A percentile compares a stretch with the other conserved stretches of the same genome.
Evolutionary conservation across 176 grass and related monocot species (phyloP).

Genomic region (Dendrocalamus sinicus): DNA sequence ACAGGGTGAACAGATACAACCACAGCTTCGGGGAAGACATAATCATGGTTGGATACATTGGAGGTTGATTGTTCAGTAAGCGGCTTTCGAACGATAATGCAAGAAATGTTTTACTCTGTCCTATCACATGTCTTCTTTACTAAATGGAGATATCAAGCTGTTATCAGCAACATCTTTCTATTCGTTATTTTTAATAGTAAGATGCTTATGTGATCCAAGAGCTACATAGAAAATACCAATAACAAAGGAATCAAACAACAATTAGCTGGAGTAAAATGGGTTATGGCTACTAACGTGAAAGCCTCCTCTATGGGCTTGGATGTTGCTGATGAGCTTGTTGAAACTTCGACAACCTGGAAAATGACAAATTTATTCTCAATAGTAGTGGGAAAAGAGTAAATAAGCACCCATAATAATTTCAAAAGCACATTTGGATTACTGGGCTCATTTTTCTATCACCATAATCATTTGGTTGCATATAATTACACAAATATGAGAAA

Average conservation of each 20-base stretch:
- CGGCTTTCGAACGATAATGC: background rate
- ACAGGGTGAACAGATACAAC: background rate
- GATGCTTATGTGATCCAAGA: background rate
- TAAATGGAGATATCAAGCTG: background rate
- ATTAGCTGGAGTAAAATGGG: conserved; percentile 9
- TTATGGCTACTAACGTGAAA: conserved; percentile 55
- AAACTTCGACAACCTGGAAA: conserved; percentile 90
- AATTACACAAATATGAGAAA: background rate
- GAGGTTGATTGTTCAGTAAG: background rate
- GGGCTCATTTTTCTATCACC: background rate
- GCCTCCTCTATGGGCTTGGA: conserved; percentile 68
- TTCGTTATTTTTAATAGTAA: background rate
- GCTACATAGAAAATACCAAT: background rate
- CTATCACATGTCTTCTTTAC: background rate
- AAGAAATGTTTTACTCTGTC: background rate
- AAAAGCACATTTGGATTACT: background rate
- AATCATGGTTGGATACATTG: background rate
- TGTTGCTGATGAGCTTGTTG: conserved; percentile 63
- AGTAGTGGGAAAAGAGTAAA: conserved; percentile 25
- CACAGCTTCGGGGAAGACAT: background rate
- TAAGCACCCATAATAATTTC: background rate
- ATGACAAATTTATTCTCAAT: conserved; percentile 26
- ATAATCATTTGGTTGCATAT: background rate
- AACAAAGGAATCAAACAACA: background rate
- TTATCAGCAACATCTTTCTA: background rate